Evolutionary conservation across 2,329 filamentous ascomycete species (phyloP), one percentile per base, ranked within the genome.

Genomic region (Aureobasidium sp.): DNA sequence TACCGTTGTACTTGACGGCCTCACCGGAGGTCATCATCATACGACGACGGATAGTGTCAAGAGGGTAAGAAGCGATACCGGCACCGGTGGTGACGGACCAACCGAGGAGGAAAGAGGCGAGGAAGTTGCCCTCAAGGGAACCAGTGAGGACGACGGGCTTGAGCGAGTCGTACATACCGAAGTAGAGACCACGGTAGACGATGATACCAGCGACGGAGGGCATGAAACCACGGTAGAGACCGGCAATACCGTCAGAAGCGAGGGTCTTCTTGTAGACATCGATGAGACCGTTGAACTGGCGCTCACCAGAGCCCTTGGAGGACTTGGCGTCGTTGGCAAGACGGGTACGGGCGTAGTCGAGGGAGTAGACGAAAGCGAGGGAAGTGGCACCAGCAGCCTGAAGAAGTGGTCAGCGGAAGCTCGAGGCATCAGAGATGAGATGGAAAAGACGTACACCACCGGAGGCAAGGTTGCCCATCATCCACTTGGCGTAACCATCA

Each of bases 101-200:
- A 74, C 93, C 93, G 77, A 98, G 93, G 73, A 83, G 71, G 90
- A 98, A 98, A 66, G 93, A 98, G 75, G 93, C 93, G 71, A 98
- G 80, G 90, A 98, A 98, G 88, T 91, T 96, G 80, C 90, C 90
- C 79, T 90, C 84, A 68, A 98, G 89, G 75, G 73, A 61, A 74
- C 93, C 93, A 74, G 86, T 83, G 64, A 98, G 89, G 78, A 97
- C 76, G 71, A 97, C 88, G 68, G 93, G 93, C 90, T 98, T 98
- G 84, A 98, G 85, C 68, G 93, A 98, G 81, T 98, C 93, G 90
- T 98, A 98, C 87, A 98, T 87, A 75, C 93, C 93, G 87, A 98
- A 98, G 90, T 98, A 98, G 70, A 98, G 90, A 96, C 93, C 93
- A 89, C 93, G 93, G 89, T 98, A 98, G 80, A 98, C 93, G 70